Conservation (phyloP, 441 rosid species). For the Daphne laureola region DNA sequence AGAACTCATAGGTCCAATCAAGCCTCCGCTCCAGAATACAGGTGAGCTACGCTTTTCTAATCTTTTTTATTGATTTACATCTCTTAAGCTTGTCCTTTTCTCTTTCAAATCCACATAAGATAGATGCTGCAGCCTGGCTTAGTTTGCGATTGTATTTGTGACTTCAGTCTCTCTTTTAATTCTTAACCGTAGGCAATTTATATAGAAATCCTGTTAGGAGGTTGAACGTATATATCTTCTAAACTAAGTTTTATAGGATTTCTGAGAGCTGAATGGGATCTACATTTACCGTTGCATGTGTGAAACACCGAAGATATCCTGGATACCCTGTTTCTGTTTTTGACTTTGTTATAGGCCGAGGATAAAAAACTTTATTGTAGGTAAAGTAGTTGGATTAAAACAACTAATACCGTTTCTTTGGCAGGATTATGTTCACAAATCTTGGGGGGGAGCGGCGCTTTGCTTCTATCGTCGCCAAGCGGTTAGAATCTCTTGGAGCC, state of each 20-base stretch:
- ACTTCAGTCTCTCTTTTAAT: conserved; percentile 3
- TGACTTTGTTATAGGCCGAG: too few relatives aligned
- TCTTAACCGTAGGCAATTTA: too few relatives aligned
- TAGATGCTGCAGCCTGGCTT: not conserved
- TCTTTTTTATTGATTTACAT: conserved; percentile 6
- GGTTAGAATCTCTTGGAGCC: conserved; percentile 96
- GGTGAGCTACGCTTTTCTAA: conserved; percentile 35
- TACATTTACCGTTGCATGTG: too few relatives aligned
- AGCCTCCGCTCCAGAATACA: conserved; percentile 98
- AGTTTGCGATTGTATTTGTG: not conserved
- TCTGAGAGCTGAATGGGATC: too few relatives aligned
- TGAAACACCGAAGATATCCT: too few relatives aligned
- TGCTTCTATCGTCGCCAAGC: conserved; percentile 98
- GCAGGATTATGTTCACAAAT: conserved; percentile 83
- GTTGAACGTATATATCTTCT: too few relatives aligned
- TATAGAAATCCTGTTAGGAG: too few relatives aligned
- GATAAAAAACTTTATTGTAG: too few relatives aligned
- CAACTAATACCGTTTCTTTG: conserved; percentile 9
- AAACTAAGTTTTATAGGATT: too few relatives aligned
- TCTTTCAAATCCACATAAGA: conserved; percentile 3
- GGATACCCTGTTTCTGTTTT: too few relatives aligned
- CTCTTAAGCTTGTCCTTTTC: conserved; percentile 5
- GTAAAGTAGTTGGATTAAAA: not conserved
- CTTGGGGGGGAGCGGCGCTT: conserved; percentile 99
- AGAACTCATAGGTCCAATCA: conserved; percentile 99